Base-by-base conservation (phyloP, 306 rosid genomes). In the Pyrus bretschneideri region DNA sequence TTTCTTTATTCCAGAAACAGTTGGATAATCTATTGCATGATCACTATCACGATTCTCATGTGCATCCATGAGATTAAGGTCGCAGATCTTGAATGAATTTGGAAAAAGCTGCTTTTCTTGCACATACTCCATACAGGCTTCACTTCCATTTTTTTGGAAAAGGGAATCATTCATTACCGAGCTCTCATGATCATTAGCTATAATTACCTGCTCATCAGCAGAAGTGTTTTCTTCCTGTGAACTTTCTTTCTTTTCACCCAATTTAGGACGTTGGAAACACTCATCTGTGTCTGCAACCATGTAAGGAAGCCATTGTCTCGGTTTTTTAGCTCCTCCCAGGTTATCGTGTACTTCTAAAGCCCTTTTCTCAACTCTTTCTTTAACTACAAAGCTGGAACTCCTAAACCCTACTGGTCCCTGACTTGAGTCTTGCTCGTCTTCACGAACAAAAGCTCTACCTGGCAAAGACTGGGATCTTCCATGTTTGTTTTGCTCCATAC, bases 21-120 rank as follows among this genome's bases (percentile, higher is more conserved):
- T 49, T 6, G 89, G 84, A 69, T 82, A 85, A 31, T 80, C 82
- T 76, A 84, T 82, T 76, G 83, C 77, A 17, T 86, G 88, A 82
- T 86, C 88, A 60, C 80, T 82, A 40, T 83, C 89, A 64, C 81
- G 93, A 82, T 75, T 87, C 79, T 94, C 97, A 79, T 86, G 96
- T 30, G 86, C 79, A 73, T 94, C 95, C 79, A 90, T 91, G 80
- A 94, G 97, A 87, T 94, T 91, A 67, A 94, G 97, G 88, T 94
- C 98, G 76, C 98, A 93, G 63, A 93, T 93, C 86, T 93, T 93
- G 84, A 89, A 94, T 15, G 98, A 90, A 85, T 85, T 79, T 0
- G 91, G 85, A 85, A 88, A 86, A 6, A 79, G 80, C 80, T 89
- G 93, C 74, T 88, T 94, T 80, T 87, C 91, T 77, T 85, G 93